Percentiles rank a stretch among this genome's conserved stretches.
These are phyloP conservation scores for Daldinia bambusicola DNA, from an alignment of 495 filamentous ascomycete genomes.

Conservation along the genomic window DNA sequence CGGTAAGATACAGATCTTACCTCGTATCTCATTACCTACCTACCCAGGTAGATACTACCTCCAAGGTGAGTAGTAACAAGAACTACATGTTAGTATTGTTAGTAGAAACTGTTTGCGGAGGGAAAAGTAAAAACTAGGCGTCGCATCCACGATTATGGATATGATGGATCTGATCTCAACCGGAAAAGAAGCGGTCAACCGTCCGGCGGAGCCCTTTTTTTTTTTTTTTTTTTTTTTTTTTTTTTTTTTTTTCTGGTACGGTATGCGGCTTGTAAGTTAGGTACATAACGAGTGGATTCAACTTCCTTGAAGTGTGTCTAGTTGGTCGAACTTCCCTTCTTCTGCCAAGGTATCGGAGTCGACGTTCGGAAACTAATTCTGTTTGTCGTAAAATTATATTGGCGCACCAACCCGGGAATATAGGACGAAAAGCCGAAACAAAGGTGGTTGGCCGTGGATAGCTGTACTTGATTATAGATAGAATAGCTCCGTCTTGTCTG, in stretches of 20 bases:
- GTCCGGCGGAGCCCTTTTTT: slow-evolving; percentile 4
- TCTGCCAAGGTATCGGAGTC: slow-evolving; percentile 8
- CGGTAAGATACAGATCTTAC: slow-evolving; percentile 31
- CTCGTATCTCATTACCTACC: slow-evolving; percentile 28
- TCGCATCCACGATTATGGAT: background rate
- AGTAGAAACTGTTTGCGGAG: too few species aligned
- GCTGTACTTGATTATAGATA: background rate
- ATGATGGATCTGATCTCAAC: slow-evolving; percentile 4
- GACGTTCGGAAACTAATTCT: slow-evolving; percentile 6
- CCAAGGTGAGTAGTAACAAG: background rate
- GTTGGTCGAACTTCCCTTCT: slow-evolving; percentile 13
- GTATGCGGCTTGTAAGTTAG: slow-evolving; percentile 14
- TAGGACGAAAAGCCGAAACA: slow-evolving; percentile 22
- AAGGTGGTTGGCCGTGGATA: slow-evolving; percentile 29
- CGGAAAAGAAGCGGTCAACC: slow-evolving; percentile 40
- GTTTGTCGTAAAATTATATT: background rate
- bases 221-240: slow-evolving; percentile 8
- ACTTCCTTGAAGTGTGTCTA: background rate
- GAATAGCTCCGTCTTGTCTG: too few species aligned
- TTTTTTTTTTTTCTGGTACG: slow-evolving; percentile 13
- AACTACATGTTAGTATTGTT: background rate
- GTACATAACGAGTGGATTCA: slow-evolving; percentile 25
- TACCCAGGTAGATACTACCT: too few species aligned
- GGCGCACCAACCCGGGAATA: background rate
- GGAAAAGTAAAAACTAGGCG: background rate